Conservation (phyloP, 2,329 filamentous ascomycete species). For the Xylariaceae sp. region DNA sequence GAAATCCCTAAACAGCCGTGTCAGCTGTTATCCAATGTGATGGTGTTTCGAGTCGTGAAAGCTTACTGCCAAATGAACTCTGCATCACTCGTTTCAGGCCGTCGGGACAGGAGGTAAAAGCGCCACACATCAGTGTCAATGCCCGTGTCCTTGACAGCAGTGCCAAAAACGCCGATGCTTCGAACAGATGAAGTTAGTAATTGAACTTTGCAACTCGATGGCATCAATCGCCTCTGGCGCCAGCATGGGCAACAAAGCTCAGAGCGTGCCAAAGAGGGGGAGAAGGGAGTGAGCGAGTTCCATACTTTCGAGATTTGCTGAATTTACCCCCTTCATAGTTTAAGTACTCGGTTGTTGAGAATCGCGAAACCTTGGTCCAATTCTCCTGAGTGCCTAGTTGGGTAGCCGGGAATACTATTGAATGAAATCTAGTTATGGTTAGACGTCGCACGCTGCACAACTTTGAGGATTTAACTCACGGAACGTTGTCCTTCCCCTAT, state of each 20-base stretch:
- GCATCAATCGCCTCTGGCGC: background rate
- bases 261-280: background rate
- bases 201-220: background rate
- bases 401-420: constrained; percentile 84
- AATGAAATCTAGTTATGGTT: constrained; percentile 58
- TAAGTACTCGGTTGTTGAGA: constrained; percentile 79
- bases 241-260: background rate
- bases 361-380: constrained; percentile 85
- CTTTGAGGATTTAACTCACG: constrained; percentile 20
- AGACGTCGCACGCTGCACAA: background rate
- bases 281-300: background rate
- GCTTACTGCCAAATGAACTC: constrained; percentile 76
- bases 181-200: constrained; percentile 1
- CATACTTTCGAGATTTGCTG: constrained; percentile 66
- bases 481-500: constrained; percentile 73
- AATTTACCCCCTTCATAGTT: constrained; percentile 63
- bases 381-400: constrained; percentile 79
- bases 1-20: constrained; percentile 49
- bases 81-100: constrained; percentile 80
- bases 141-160: constrained; percentile 81
- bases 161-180: constrained; percentile 66
- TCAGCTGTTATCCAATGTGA: constrained; percentile 28
- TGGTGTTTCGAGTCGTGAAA: background rate
- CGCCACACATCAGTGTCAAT: constrained; percentile 86
- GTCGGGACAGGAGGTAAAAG: constrained; percentile 81